Base-by-base conservation (phyloP, 1,284 basidiomycete species). In the Prillingera fragicola region DNA sequence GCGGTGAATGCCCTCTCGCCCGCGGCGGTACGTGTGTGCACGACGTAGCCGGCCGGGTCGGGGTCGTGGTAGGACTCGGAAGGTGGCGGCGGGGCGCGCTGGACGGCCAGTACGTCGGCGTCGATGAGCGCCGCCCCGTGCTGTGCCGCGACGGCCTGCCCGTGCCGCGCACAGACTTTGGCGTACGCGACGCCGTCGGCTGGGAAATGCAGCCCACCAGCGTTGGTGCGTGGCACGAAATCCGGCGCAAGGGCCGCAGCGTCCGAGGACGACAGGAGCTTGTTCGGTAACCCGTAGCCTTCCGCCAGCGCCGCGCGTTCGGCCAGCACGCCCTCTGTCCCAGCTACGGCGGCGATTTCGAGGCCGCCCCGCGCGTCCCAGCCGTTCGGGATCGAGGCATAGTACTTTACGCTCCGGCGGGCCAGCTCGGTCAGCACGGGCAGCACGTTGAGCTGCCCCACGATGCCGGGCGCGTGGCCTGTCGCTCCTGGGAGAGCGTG, bases 381-480 rank as follows among this genome's bases (percentile, higher is more conserved):
- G 1, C 48, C 57, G 1, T 49, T 48, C 5, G 42, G 41, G 3
- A 48, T 41, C 6, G 25, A 14, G 8, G 14, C 6, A 45, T 62
- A 62, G 19, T 48, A 28, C 12, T 5, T 13, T 1, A 59, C 53
- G 0, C 44, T 52, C 8, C 55, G 39, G 19, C 45, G 49, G 3
- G 59, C 57, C 4, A 62, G 47, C 28, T 57, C 49, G 8, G 57
- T 62, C 15, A 59, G 38, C 1, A 41, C 33, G 3, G 52, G 35
- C 10, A 56, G 8, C 12, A 40, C 25, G 51, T 56, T 59, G 19
- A 54, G 43, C 29, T 55, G 54, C 2, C 57, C 57, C 5, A 62
- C 59, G 36, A 59, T 52, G 19, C 59, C 59, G 3, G 59, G 59
- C 12, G 59, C 59, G 26, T 59, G 59, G 10, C 57, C 59, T 4